Base-by-base conservation (phyloP, 2,329 filamentous ascomycete genomes). In the Alternaria atra region DNA sequence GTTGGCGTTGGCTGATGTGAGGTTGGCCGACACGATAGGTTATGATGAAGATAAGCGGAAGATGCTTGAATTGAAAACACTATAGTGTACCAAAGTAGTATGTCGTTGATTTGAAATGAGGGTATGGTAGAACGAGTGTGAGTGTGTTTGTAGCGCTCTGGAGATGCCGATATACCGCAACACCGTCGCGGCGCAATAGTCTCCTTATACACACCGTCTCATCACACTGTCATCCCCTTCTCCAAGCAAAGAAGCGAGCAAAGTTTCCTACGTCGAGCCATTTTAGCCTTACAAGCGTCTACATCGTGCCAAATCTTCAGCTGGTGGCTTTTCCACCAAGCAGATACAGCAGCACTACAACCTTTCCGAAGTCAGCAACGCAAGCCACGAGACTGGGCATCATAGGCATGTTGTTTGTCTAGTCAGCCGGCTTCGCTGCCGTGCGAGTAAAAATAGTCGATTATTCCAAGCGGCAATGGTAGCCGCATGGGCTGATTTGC, bases 391-490 rank as follows among this genome's bases (percentile, higher is more conserved):
- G 23, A 37, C 51, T 58, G 37, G 54, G 37, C 52, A 15, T 34
- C 46, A 55, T 53, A 25, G 47, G 35, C 17, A 23, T 10, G 44
- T 20, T 30, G 48, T 48, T 44, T 39, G 42, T 47, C 39, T 25
- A 47, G 32, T 35, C 25, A 39, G 32, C 29, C 46, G 39, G 43
- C 25, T 55, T 48, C 44, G 20, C 17, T 55, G 35, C 30, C 23
- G 37, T 46, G 25, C 35, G 52, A 40, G 51, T 55, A 42, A 55
- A 15, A 35, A 55, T 58, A 42, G 51, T 51, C 12, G 23, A 55
- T 32, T 60, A 27, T 47, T 43, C 46, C 29, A 62, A 46, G 25
- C 52, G 25, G 42, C 17, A 48, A 35, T 59, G 12, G 37, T 29
- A 13, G 43, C 29, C 9, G 5, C 20, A 52, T 30, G 52, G 9